These are phyloP conservation scores for Candida mesenterica DNA, from an alignment of 1,139 yeast genomes.

Conservation along the genomic window DNA sequence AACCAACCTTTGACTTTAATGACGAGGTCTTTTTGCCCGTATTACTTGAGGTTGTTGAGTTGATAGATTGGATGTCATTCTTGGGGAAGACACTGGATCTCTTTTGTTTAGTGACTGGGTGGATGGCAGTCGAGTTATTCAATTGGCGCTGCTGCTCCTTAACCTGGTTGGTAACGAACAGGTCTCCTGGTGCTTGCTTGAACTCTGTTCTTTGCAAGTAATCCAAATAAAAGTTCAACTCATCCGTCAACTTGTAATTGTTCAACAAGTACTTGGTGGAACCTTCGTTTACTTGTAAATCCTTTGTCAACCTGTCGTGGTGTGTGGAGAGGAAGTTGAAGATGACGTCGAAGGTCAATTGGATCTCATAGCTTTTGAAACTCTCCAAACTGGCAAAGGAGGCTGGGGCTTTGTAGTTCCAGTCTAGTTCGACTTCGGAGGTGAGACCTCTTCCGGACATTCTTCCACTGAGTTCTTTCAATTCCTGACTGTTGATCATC, in stretches of 20 bases:
- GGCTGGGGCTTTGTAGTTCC: slow-evolving; percentile 80
- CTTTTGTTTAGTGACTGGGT: no score
- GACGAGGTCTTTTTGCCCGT: slow-evolving; percentile 30
- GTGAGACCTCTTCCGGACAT: slow-evolving; percentile 14
- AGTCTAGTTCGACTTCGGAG: slow-evolving; percentile 43
- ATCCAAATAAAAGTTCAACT: slow-evolving; percentile 39
- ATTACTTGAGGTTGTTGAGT: slow-evolving; percentile 8
- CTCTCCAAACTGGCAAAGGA: slow-evolving; percentile 74
- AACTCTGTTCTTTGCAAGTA: slow-evolving; percentile 30
- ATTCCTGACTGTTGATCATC: slow-evolving; percentile 41
- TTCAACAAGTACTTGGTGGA: slow-evolving; percentile 63
- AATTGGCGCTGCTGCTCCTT: slow-evolving; percentile 16
- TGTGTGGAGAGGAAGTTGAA: slow-evolving; percentile 67
- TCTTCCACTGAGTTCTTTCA: slow-evolving; percentile 32
- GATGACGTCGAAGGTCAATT: slow-evolving; percentile 64
- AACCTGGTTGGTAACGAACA: slow-evolving; percentile 11
- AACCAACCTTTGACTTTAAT: slow-evolving; percentile 78
- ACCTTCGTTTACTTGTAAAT: slow-evolving; percentile 56
- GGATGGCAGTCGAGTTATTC: slow-evolving; percentile 2
- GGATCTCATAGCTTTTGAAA: slow-evolving; percentile 67
- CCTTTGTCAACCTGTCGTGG: slow-evolving; percentile 45
- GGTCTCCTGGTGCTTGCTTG: slow-evolving; percentile 16
- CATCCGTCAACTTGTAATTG: slow-evolving; percentile 38
- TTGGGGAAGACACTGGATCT: slow-evolving; percentile 13
- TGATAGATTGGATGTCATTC: slow-evolving; percentile 14